Evolutionary conservation across 768 basidiomycete species (phyloP), one percentile per base, ranked within the genome.

Genomic region (Leccinum olivaceopallidum): DNA sequence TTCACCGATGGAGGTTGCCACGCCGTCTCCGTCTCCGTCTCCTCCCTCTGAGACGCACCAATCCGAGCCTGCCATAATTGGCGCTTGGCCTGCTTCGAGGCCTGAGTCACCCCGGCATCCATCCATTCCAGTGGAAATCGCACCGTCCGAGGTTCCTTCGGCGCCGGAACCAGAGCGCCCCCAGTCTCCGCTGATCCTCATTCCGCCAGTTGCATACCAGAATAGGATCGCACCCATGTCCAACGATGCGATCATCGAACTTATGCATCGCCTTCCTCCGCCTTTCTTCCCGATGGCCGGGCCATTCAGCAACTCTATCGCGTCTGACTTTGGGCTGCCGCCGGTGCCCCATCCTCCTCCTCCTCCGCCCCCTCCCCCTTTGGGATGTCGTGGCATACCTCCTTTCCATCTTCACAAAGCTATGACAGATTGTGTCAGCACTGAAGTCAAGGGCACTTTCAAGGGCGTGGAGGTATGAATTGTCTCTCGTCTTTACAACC

Each of bases 1-100:
- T 49, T 81, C 83, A 6, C 80, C 82, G 0, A 82, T 84, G 77
- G 80, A 81, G 20, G 70, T 83, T 5, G 75, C 75, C 13, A 80
- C 77, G 24, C 78, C 80, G 4, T 74, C 77, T 1, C 72, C 76
- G 2, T 74, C 77, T 1, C 72, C 76, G 16, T 64, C 71, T 12
- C 56, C 62, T 10, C 59, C 60, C 36, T 36, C 66, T 36, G 69
- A 64, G 53, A 61, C n/a, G 7, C 66, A 65, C 32, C 60, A 66
- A 16, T 30, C 63, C 6, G 81, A 82, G 22, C 80, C 78, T 24
- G 65, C 66, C 47, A 63, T 81, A 7, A 66, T 82, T 13, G 80
- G 79, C 26, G 79, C 79, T 28, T 82, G 80, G 77, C 78, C 81
- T 12, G 63, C 60, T 57, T 78, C 77, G 12, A 74, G 75, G 48